Percentiles rank a stretch among this genome's conserved stretches.
These are phyloP conservation scores for Plasmodium adleri DNA, from an alignment of 169 alveolate species.

Conservation along the genomic window DNA sequence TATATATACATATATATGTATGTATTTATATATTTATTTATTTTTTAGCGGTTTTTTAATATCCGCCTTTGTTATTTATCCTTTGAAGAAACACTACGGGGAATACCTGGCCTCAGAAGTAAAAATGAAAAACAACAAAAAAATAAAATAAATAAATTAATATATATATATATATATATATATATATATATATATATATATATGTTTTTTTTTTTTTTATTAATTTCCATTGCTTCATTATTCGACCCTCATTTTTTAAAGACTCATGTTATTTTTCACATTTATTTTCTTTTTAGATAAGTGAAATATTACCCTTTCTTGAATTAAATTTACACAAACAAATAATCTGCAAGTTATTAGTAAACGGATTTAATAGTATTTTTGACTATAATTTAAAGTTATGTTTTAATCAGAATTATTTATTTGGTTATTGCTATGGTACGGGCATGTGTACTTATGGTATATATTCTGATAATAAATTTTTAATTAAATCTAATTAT, in stretches of 20 bases:
- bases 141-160: not conserved
- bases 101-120: slow-evolving; percentile 72
- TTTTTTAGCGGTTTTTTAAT: slow-evolving; percentile 70
- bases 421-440: slow-evolving; percentile 67
- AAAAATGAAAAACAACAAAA: not conserved
- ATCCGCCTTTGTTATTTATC: slow-evolving; percentile 70
- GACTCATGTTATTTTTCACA: not conserved
- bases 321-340: slow-evolving; percentile 77
- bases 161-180: not conserved
- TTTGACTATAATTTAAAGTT: slow-evolving; percentile 58
- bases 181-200: not conserved
- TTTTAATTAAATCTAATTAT: slow-evolving; percentile 64
- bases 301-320: slow-evolving; percentile 74
- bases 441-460: slow-evolving; percentile 70
- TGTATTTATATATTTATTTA: not conserved
- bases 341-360: slow-evolving; percentile 61
- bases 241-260: not conserved
- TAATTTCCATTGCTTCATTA: not conserved
- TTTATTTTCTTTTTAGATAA: slow-evolving; percentile 9
- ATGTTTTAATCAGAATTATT: slow-evolving; percentile 57
- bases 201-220: not conserved
- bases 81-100: slow-evolving; percentile 66
- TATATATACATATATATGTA: not conserved
- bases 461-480: slow-evolving; percentile 53
- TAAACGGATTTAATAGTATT: slow-evolving; percentile 73